Base-by-base conservation (phyloP, 306 rosid species). In the Potentilla sterilis region DNA sequence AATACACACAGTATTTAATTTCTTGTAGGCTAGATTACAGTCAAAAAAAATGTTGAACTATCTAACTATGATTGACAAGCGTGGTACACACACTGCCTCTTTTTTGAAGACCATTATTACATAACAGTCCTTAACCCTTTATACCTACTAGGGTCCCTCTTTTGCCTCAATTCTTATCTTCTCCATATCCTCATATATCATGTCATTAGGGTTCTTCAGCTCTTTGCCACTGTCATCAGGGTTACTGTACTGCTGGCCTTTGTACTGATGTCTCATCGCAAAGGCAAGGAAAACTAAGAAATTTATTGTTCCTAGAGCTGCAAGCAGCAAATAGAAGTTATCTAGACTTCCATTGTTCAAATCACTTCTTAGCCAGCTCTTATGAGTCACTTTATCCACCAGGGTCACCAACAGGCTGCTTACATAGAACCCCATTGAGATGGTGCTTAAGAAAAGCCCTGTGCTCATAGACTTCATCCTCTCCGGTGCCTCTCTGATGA, bases 401-500 rank as follows among this genome's bases (percentile, higher is more conserved):
- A 92, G 69, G 3, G 90, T 77, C 44, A 92, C 97, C 85, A 89
- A 69, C 67, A 95, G 81, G 71, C 96, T 95, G 85, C 97, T 95
- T 0, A 92, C 87, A 78, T 84, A 95, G 82, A 83, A 95, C 11
- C 97, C 99, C 99, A 90, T 95, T 40, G 99, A 92, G 51, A 95
- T 86, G 34, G 93, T 89, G 73, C 91, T 81, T 13, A 92, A 86
- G 82, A 92, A 90, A 57, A 95, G 83, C 63, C 99, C 98, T 18
- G 99, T 95, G 81, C 98, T 95, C 97, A 92, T 88, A 15, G 97
- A 95, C 83, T 95, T 95, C 99, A 95, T 95, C 79, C 93, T 87
- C 69, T 90, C 97, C 1, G 98, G 99, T 49, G 97, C 97, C 67
- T 95, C 97, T 79, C 99, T 87, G 77, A 95, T 92, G 89, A 95